These are phyloP conservation scores for Cephalotrichum gorgonifer DNA, from an alignment of 2,329 filamentous ascomycete genomes.

Conservation along the genomic window DNA sequence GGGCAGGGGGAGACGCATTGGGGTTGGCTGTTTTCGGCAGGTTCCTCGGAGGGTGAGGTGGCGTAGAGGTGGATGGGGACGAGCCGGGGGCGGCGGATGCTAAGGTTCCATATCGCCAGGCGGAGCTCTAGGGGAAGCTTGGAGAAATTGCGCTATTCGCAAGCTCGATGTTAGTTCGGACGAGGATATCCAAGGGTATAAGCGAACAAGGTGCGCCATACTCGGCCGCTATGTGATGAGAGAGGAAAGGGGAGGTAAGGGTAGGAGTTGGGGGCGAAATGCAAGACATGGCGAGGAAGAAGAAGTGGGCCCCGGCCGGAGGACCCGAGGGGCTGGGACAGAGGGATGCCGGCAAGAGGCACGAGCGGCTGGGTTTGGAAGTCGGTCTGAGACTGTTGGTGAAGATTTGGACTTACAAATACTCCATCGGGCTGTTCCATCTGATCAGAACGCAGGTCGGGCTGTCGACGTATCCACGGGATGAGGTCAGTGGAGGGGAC, in stretches of 20 bases:
- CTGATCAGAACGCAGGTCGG: background rate
- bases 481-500: background rate
- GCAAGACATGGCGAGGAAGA: background rate
- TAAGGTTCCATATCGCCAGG: slow-evolving; percentile 35
- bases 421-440: background rate
- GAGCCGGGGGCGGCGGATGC: slow-evolving; percentile 29
- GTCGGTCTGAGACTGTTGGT: background rate
- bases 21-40: background rate
- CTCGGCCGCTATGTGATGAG: background rate
- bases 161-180: background rate
- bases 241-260: background rate
- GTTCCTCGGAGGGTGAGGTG: slow-evolving; percentile 15
- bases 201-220: background rate
- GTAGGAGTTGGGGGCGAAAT: background rate
- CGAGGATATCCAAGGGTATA: background rate
- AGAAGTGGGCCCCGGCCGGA: background rate
- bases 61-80: slow-evolving; percentile 30
- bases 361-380: background rate
- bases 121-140: slow-evolving; percentile 35
- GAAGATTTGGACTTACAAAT: slow-evolving; percentile 1
- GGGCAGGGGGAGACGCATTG: slow-evolving; percentile 21
- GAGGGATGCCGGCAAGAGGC: background rate
- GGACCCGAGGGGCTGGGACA: background rate
- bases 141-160: slow-evolving; percentile 26
- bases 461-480: background rate